Percentiles rank a stretch among this genome's conserved stretches.
phyloP scores from a whole-genome alignment of 2,329 filamentous ascomycete species.

The Rachicladosporium sp. region DNA sequence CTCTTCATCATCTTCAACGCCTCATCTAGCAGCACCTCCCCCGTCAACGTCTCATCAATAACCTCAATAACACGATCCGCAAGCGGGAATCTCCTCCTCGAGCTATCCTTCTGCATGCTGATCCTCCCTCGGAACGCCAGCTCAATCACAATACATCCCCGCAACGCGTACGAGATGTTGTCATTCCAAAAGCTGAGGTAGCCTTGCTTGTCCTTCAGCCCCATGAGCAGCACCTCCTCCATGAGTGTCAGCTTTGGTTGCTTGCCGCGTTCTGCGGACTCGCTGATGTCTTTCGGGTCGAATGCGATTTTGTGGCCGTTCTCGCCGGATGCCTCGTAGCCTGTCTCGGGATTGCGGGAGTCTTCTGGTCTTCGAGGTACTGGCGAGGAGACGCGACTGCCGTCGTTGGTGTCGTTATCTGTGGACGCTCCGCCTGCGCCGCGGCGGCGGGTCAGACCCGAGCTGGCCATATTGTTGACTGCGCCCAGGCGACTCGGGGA shows the following conservation, averaged over 20 bases:
- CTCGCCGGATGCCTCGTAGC: conserved; percentile 68
- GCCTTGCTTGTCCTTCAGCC: conserved; percentile 97
- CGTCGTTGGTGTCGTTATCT: conserved; percentile 48
- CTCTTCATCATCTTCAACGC: conserved; percentile 99
- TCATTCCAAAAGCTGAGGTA: conserved; percentile 99
- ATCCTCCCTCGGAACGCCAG: conserved; percentile 90
- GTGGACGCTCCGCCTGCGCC: conserved; percentile 47
- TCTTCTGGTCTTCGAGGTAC: conserved; percentile 47
- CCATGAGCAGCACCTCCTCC: conserved; percentile 93
- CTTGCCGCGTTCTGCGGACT: conserved; percentile 91
- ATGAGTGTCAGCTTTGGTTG: conserved; percentile 97
- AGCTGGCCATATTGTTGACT: conserved; percentile 27
- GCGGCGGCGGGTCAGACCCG: conserved; percentile 59
- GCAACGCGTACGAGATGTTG: conserved; percentile 95
- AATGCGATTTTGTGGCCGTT: conserved; percentile 99
- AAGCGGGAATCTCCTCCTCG: conserved; percentile 79
- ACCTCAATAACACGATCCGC: conserved; percentile 94
- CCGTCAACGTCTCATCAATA: conserved; percentile 88
- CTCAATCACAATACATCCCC: conserved; percentile 97
- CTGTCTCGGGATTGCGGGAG: conserved; percentile 55
- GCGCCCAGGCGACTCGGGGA: conserved; percentile 1
- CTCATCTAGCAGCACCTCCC: conserved; percentile 93
- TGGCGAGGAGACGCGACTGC: conserved; percentile 54
- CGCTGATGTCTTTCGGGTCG: conserved; percentile 92
- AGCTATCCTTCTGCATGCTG: conserved; percentile 96